Evolutionary conservation across 2,329 filamentous ascomycete genomes (phyloP), one percentile per base, ranked within the genome.

Genomic region (Phaeosphaeriaceae sp.): DNA sequence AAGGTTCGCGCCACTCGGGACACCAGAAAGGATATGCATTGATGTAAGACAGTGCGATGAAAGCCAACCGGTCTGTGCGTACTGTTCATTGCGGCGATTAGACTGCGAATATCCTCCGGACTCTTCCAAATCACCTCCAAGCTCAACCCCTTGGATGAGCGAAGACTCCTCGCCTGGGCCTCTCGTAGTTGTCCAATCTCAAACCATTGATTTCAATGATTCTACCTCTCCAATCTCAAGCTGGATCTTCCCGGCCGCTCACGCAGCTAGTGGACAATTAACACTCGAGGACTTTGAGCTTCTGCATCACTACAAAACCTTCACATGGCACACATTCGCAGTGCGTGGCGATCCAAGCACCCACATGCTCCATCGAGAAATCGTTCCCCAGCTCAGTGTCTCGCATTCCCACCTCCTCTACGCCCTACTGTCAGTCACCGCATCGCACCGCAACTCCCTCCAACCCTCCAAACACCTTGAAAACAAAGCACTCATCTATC

Each of bases 1-100:
- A 76, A 76, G 66, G 73, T 75, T 61, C 40, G 47, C 22, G 44
- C 21, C 31, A 20, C 41, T 15, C 17, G 47, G 22, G 17, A 48
- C 19, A 21, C 9, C 15, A 17, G 11, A 11, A 24, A 33, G 7
- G 25, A 55, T 31, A 52, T 22, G 24, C 9, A 55, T 13, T 63
- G 27, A 61, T 50, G 0, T 33, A 7, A 31, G 11, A 10, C 36
- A 76, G 73, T 76, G 73, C 51, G 71, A 76, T 61, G 72, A 76
- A 56, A 22, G 41, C 5, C 64, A 65, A 17, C 73, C 71, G 24
- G 19, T 17, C 9, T 76, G 73, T 53, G 53, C 54, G 7, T 76
- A 76, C 47, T 76, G 73, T 51, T 51, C 51, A 6, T 42, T 68
- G 25, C 62, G 73, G 11, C 64, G 63, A 11, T 11, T 74, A 13